Base-by-base conservation (phyloP, 305 asterid genomes). In the Plantago lanceolata region DNA sequence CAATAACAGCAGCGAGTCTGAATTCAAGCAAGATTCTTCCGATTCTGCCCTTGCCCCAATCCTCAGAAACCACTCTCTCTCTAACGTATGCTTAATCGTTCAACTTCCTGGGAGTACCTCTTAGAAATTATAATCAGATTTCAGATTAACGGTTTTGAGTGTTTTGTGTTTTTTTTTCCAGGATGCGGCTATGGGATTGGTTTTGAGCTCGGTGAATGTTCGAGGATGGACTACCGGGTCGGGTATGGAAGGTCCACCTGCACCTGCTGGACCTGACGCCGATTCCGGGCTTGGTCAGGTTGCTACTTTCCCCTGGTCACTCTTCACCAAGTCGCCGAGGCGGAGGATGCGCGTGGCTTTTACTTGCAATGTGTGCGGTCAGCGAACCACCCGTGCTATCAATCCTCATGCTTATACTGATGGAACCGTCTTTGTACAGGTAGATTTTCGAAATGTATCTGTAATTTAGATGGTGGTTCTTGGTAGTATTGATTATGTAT, bases 351-450 rank as follows among this genome's bases (percentile, higher is more conserved):
- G 86, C 8, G 96, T 92, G 74, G 93, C 96, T 0, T 92, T 89
- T 79, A 92, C 93, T 50, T 92, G 98, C 80, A 92, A 89, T 19
- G 89, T 89, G 5, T 92, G 98, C 48, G 96, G 98, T 50, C 98
- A 92, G 71, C 84, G 98, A 66, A 92, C 98, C 16, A 92, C 96
- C 0, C 95, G 99, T 3, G 99, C 99, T 44, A 93, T 93, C 78
- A 92, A 92, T 65, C 98, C 96, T 0, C 98, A 93, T 61, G 99
- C 97, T 56, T 93, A 93, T 55, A 93, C 97, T 0, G 99, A 93
- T 59, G 99, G 99, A 78, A 93, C 99, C 3, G 97, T 93, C 21
- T 93, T 93, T 55, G 97, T 93, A 7, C 99, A 93, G 96, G 99
- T 89, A 74, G 40, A 12, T 19, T 21, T 59, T 40, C 1, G 15